Percentiles rank a stretch among this genome's conserved stretches.
These are phyloP conservation scores for Phlebopus sp. DNA, from an alignment of 1,284 basidiomycete species.

Conservation along the genomic window DNA sequence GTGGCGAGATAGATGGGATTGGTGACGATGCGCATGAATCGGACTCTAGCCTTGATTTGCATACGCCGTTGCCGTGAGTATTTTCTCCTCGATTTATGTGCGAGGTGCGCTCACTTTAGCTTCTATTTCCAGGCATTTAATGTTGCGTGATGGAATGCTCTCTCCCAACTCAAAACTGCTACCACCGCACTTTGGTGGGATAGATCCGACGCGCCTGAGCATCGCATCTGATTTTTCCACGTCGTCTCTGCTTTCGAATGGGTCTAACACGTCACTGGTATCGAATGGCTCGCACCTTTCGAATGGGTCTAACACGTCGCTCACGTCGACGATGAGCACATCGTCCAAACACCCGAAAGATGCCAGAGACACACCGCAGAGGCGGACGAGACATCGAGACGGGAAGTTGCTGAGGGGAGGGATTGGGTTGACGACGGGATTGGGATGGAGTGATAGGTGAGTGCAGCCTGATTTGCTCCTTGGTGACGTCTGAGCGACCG, in stretches of 20 bases:
- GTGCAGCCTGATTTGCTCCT: constrained; percentile 19
- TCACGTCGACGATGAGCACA: constrained; percentile 37
- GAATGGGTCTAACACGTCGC: constrained; percentile 31
- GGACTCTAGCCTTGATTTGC: constrained; percentile 72
- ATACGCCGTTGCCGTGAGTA: constrained; percentile 75
- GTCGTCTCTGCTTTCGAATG: constrained; percentile 22
- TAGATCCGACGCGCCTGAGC: constrained; percentile 36
- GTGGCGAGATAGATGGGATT: constrained; percentile 2
- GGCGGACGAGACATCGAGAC: constrained; percentile 68
- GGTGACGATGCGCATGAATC: constrained; percentile 35
- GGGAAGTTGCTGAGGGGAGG: constrained; percentile 65
- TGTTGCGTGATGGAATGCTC: constrained; percentile 71
- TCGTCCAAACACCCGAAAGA: constrained; percentile 60
- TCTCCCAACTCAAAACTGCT: constrained; percentile 73
- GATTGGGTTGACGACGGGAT: constrained; percentile 74
- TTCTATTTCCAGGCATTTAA: constrained; percentile 51
- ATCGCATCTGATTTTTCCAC: constrained; percentile 26
- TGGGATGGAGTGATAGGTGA: constrained; percentile 81
- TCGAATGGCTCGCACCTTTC: too few relatives aligned
- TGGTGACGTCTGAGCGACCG: too few relatives aligned
- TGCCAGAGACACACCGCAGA: constrained; percentile 57
- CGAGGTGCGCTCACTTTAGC: not conserved
- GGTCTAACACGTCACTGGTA: constrained; percentile 37
- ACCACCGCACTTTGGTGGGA: constrained; percentile 26
- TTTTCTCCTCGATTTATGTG: not conserved